Conservation (phyloP, 1,284 basidiomycete species). For the Naganishia cerealis region DNA sequence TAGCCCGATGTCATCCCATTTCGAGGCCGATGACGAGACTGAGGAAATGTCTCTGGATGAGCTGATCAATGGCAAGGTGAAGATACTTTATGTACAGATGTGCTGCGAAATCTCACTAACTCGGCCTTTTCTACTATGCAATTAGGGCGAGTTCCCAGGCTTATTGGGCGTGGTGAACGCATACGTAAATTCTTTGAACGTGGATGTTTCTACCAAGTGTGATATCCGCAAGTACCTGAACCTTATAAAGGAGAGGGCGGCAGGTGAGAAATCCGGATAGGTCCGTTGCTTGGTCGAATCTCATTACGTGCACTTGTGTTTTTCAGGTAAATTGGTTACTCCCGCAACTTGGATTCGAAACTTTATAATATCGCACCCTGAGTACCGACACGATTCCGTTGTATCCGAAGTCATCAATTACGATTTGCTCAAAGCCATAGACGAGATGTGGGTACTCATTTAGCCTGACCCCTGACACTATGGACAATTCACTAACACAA, state of each 20-base stretch:
- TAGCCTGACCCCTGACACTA: not conserved
- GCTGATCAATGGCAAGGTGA: conserved; percentile 87
- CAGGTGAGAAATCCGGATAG: conserved; percentile 61
- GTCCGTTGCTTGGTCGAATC: not conserved
- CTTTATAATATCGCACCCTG: conserved; percentile 84
- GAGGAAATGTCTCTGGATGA: conserved; percentile 89
- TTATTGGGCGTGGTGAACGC: conserved; percentile 78
- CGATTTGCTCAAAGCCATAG: conserved; percentile 85
- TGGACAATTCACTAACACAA: not conserved
- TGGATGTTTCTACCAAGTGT: conserved; percentile 64
- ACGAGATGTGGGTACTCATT: conserved; percentile 71
- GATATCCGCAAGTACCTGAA: conserved; percentile 77
- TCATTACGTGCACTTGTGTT: not conserved
- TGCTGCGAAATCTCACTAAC: not conserved
- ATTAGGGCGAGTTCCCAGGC: conserved; percentile 67
- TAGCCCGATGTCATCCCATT: conserved; percentile 12
- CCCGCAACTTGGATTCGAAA: conserved; percentile 90
- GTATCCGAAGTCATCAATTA: conserved; percentile 90
- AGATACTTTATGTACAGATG: conserved; percentile 6
- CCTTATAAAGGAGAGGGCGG: conserved; percentile 73
- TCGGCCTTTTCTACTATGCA: not conserved
- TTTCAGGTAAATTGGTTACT: conserved; percentile 74
- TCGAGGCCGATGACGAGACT: conserved; percentile 64
- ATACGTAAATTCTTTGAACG: conserved; percentile 85
- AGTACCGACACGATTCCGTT: conserved; percentile 86